A percentile compares a stretch with the other conserved stretches of the same genome.
These are phyloP conservation scores for Dissoconium aciculare DNA, from an alignment of 2,329 filamentous ascomycete species.

Conservation along the genomic window DNA sequence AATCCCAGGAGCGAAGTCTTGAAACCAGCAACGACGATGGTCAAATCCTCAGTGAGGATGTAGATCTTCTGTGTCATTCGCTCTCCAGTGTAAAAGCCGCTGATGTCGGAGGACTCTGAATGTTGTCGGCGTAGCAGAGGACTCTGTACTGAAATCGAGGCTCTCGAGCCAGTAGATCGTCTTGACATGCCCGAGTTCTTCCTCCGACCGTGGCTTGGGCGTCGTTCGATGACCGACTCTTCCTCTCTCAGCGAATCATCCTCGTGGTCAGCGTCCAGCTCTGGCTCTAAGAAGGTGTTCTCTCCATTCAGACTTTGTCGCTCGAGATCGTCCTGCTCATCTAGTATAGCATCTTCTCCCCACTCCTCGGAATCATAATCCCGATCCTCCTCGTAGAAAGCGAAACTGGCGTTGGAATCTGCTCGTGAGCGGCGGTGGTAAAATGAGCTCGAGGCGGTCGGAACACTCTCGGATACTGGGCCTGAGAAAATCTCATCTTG, in stretches of 20 bases:
- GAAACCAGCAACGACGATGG: conserved; percentile 85
- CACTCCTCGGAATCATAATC: conserved; percentile 35
- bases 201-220: conserved; percentile 18
- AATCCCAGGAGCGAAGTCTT: conserved; percentile 59
- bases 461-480: conserved; percentile 88
- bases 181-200: conserved; percentile 41
- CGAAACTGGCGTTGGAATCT: conserved; percentile 77
- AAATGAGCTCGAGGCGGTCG: conserved; percentile 84
- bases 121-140: conserved; percentile 57
- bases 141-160: conserved; percentile 22
- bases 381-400: conserved; percentile 65
- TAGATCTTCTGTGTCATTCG: conserved; percentile 80
- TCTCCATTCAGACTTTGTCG: conserved; percentile 27
- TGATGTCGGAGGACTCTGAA: conserved; percentile 54
- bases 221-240: conserved; percentile 1
- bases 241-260: conserved; percentile 7
- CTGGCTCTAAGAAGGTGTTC: conserved; percentile 22
- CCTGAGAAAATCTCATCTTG: conserved; percentile 90
- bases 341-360: conserved; percentile 37
- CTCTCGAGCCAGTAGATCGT: conserved; percentile 6
- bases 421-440: conserved; percentile 66
- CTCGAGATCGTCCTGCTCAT: conserved; percentile 29
- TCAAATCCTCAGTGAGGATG: conserved; percentile 84
- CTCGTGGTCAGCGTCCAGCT: conserved; percentile 17
- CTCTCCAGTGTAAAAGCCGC: conserved; percentile 43